Evolutionary conservation across 2,329 filamentous ascomycete genomes (phyloP).

Genomic region (Blastomyces silverae): DNA sequence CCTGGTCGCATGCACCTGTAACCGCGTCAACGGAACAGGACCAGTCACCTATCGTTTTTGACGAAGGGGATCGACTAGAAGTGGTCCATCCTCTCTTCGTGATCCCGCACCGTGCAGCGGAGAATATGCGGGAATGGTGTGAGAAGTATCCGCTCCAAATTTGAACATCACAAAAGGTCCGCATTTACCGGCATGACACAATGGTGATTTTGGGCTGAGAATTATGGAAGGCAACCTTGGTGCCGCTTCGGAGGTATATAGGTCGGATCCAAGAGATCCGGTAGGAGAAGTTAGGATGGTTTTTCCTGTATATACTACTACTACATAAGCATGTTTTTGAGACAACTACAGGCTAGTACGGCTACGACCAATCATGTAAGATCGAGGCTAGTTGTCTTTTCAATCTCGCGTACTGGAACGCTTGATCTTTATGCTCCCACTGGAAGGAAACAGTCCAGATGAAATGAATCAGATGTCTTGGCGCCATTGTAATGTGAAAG

Average conservation of each 20-base stretch:
- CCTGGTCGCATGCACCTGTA: slow-evolving; percentile 37
- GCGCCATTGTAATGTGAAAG: too few relatives aligned
- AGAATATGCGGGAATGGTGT: slow-evolving; percentile 60
- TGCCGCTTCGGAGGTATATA: neutral
- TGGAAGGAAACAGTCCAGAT: neutral
- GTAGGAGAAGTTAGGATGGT: neutral
- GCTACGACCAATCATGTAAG: neutral
- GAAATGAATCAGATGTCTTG: slow-evolving; percentile 1
- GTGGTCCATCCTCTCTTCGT: slow-evolving; percentile 79
- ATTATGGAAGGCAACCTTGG: neutral
- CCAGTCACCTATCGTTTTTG: slow-evolving; percentile 51
- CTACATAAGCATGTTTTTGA: neutral
- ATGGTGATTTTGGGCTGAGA: neutral
- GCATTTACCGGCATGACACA: neutral
- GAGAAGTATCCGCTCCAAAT: slow-evolving; percentile 43
- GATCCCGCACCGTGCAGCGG: slow-evolving; percentile 64
- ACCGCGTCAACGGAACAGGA: slow-evolving; percentile 44
- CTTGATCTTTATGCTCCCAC: neutral
- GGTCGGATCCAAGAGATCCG: neutral
- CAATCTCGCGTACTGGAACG: neutral
- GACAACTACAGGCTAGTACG: neutral
- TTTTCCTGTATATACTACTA: slow-evolving; percentile 3
- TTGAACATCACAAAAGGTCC: slow-evolving; percentile 3
- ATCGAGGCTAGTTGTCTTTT: neutral
- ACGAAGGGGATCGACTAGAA: slow-evolving; percentile 61